Conservation (phyloP, 1,284 basidiomycete genomes). For the Ustilago tritici region DNA sequence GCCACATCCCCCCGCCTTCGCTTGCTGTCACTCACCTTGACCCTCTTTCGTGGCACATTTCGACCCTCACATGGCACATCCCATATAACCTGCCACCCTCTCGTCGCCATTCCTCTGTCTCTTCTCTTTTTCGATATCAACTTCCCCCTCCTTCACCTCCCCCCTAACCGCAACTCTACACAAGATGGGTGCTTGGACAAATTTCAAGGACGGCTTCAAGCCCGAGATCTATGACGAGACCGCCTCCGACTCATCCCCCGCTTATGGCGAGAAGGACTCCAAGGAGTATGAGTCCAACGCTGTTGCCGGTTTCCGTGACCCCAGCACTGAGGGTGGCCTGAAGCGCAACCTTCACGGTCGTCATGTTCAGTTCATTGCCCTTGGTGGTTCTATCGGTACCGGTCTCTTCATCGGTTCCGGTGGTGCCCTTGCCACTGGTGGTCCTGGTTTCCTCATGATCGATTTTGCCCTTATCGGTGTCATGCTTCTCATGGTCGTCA, state of each 20-base stretch:
- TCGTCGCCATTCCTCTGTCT: not conserved
- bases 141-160: conserved; percentile 1
- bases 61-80: not conserved
- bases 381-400: conserved; percentile 72
- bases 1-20: conserved; percentile 1
- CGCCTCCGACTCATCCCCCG: conserved; percentile 12
- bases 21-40: not conserved
- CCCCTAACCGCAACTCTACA: conserved; percentile 1
- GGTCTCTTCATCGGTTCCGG: conserved; percentile 73
- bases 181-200: conserved; percentile 50
- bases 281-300: conserved; percentile 41
- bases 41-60: not conserved
- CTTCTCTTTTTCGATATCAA: not conserved
- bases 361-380: conserved; percentile 66
- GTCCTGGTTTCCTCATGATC: conserved; percentile 71
- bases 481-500: conserved; percentile 70
- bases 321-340: conserved; percentile 38
- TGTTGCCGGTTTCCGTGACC: conserved; percentile 43
- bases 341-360: conserved; percentile 59
- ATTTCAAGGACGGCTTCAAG: conserved; percentile 59
- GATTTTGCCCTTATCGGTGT: conserved; percentile 65
- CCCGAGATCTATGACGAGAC: conserved; percentile 35
- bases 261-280: conserved; percentile 38
- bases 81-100: conserved; percentile 5
- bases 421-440: conserved; percentile 71